A percentile compares a stretch with the other conserved stretches of the same genome.
Evolutionary conservation across 805 yeast genomes (phyloP).

Genomic region (Candida vaughaniae): DNA sequence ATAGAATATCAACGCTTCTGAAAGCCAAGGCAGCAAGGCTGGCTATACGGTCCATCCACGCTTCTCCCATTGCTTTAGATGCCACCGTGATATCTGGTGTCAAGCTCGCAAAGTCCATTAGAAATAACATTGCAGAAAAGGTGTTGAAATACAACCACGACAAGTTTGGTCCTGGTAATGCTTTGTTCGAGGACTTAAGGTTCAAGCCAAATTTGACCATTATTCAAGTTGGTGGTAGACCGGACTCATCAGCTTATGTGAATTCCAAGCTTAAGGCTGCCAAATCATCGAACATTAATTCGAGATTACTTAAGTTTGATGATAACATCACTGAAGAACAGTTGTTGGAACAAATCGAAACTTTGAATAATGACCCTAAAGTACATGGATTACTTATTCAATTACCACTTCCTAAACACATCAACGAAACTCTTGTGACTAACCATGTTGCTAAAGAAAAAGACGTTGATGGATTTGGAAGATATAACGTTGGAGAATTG

Average conservation of each 20-base stretch:
- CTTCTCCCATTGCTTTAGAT: slow-evolving; percentile 15
- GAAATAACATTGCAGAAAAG: slow-evolving; percentile 38
- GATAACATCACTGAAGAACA: slow-evolving; percentile 61
- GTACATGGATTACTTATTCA: slow-evolving; percentile 86
- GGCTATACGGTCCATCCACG: background rate
- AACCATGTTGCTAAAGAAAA: slow-evolving; percentile 76
- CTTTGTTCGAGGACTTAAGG: slow-evolving; percentile 27
- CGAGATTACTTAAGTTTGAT: slow-evolving; percentile 63
- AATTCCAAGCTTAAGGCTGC: slow-evolving; percentile 91
- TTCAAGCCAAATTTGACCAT: slow-evolving; percentile 79
- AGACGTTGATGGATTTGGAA: slow-evolving; percentile 95
- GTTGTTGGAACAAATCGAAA: slow-evolving; percentile 56
- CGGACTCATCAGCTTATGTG: slow-evolving; percentile 90
- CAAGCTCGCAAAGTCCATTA: slow-evolving; percentile 38
- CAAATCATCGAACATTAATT: slow-evolving; percentile 71
- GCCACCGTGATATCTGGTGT: slow-evolving; percentile 44
- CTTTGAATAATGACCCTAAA: slow-evolving; percentile 67
- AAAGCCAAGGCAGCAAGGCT: no score
- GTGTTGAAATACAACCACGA: slow-evolving; percentile 36
- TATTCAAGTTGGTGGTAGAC: slow-evolving; percentile 86
- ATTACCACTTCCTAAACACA: slow-evolving; percentile 65
- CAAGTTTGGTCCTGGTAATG: slow-evolving; percentile 20
- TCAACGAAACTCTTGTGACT: slow-evolving; percentile 74
- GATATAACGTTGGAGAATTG: slow-evolving; percentile 85
- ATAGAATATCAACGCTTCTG: no score